Evolutionary conservation across 1,139 yeast genomes (phyloP).

Genomic region (Arxiozyma slooffiae): DNA sequence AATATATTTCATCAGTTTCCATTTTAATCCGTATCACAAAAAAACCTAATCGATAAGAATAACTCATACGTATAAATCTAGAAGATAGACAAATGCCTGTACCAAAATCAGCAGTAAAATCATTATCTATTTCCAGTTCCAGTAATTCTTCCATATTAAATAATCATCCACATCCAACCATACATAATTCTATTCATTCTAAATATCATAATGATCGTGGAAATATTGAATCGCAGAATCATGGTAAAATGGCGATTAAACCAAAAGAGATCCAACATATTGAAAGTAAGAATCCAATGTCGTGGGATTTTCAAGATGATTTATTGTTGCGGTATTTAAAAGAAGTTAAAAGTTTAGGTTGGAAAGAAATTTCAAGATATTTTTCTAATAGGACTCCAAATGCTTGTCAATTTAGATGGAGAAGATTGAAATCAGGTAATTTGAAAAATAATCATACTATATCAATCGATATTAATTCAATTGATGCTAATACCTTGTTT

Average conservation of each 20-base stretch:
- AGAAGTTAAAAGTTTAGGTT: conserved; percentile 61
- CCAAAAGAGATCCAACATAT: neutral
- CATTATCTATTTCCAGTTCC: conserved; percentile 10
- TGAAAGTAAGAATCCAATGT: conserved; percentile 43
- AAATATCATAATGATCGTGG: neutral
- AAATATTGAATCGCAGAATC: neutral
- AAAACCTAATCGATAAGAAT: neutral
- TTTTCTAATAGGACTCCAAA: conserved; percentile 63
- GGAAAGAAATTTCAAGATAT: conserved; percentile 67
- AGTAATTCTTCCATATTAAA: conserved; percentile 11
- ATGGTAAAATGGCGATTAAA: neutral
- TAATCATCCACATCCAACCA: conserved; percentile 17
- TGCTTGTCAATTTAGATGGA: conserved; percentile 74
- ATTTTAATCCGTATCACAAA: neutral
- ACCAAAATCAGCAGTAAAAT: conserved; percentile 13
- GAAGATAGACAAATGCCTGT: conserved; percentile 10
- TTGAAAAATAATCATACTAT: conserved; percentile 46
- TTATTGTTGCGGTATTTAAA: conserved; percentile 55
- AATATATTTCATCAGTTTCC: no score
- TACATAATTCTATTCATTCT: conserved; percentile 7
- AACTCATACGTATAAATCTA: neutral
- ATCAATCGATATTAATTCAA: conserved; percentile 7
- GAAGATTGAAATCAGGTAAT: conserved; percentile 56
- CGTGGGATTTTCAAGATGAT: conserved; percentile 74
- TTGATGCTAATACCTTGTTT: neutral